Percentiles rank a stretch among this genome's conserved stretches.
phyloP scores from a whole-genome alignment of 441 rosid species.

The Populus trichocarpa region DNA sequence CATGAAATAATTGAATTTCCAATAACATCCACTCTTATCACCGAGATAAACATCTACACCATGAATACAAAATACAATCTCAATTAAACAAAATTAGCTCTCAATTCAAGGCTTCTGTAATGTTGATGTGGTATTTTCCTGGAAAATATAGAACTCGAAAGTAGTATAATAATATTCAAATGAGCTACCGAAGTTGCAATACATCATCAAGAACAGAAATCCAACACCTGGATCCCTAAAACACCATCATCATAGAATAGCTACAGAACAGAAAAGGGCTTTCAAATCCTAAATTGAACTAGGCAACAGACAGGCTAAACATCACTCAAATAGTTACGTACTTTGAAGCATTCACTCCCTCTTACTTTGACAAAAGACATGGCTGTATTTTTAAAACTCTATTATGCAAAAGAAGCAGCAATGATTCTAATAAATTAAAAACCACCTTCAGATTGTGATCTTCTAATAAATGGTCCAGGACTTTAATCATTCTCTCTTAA shows the following conservation, averaged over 20 bases:
- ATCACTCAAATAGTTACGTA: neutral
- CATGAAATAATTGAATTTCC: neutral
- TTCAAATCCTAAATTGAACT: neutral
- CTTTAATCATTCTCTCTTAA: neutral
- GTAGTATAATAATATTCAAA: neutral
- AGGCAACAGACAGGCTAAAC: neutral
- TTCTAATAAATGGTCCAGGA: neutral
- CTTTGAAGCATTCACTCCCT: neutral
- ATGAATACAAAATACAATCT: neutral
- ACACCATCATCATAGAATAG: neutral
- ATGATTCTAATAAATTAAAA: neutral
- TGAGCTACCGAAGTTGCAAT: neutral
- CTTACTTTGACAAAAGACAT: neutral
- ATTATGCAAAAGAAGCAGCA: neutral
- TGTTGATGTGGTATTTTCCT: neutral
- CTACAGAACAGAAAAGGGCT: neutral
- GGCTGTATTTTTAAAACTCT: neutral
- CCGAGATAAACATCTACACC: neutral
- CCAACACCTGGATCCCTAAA: neutral
- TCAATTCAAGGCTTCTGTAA: neutral
- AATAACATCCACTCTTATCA: neutral
- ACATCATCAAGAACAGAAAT: neutral
- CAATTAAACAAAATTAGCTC: neutral
- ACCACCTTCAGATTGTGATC: conserved; percentile 4
- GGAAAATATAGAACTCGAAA: neutral